Conservation (phyloP, 192 early-diverging fungal species). For the Hyaloraphidium curvatum region DNA sequence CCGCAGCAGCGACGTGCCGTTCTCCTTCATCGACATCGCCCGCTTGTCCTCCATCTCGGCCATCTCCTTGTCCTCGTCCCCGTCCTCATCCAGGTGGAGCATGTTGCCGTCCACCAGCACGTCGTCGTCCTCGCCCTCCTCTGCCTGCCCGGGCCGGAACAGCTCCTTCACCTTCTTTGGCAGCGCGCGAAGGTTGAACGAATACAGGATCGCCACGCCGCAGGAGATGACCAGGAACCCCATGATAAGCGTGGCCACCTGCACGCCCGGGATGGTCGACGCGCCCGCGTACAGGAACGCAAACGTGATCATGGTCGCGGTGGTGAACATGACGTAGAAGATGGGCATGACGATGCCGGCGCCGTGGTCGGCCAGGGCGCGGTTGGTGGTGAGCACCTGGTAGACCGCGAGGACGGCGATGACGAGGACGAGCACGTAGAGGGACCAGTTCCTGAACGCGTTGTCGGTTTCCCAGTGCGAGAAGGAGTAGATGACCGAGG, state of each 20-base stretch:
- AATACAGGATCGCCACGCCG: not conserved
- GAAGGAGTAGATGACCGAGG: constrained; percentile 37
- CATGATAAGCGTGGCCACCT: no score
- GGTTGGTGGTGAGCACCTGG: constrained; percentile 51
- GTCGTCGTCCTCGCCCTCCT: no score
- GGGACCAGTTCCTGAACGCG: constrained; percentile 45
- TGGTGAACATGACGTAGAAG: constrained; percentile 56
- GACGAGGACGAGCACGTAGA: constrained; percentile 39
- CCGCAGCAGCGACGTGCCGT: no score
- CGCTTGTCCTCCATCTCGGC: no score
- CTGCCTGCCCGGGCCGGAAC: no score
- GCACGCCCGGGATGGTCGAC: no score
- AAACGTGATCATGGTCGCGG: constrained; percentile 38
- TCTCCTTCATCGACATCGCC: no score
- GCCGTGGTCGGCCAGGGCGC: constrained; percentile 2
- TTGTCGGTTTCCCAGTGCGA: constrained; percentile 19
- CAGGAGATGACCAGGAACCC: not conserved
- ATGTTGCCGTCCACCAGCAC: no score
- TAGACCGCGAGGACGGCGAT: constrained; percentile 26
- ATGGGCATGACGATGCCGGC: constrained; percentile 52
- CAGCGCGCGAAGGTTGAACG: not conserved
- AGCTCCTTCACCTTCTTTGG: no score
- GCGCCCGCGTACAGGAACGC: constrained; percentile 42
- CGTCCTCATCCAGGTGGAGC: no score
- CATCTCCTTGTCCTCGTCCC: no score